phyloP scores from a whole-genome alignment of 805 yeast genomes.

The Wickerhamiella dianesei region DNA sequence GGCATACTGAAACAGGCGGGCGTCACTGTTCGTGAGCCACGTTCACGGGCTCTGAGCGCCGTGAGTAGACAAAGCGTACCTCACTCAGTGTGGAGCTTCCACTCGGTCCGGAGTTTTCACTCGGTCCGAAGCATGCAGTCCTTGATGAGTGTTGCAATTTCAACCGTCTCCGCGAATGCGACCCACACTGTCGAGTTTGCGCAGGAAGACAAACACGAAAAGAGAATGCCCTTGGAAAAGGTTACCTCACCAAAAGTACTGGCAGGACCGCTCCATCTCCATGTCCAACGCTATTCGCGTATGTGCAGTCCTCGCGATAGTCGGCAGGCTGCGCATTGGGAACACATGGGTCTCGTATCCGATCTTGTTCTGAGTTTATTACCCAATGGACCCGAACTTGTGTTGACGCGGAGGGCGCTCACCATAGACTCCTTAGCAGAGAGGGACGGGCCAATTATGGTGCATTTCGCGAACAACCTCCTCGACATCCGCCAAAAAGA shows the following conservation, averaged over 20 bases:
- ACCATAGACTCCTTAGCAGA: slow-evolving; percentile 5
- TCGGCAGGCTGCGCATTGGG: slow-evolving; percentile 5
- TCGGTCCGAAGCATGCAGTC: too few relatives aligned
- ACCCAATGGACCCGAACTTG: slow-evolving; percentile 5
- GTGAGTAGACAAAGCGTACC: too few relatives aligned
- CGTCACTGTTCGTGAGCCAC: too few relatives aligned
- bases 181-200: not conserved
- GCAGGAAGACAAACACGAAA: not conserved
- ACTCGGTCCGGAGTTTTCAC: too few relatives aligned
- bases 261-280: not conserved
- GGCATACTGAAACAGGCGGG: not conserved
- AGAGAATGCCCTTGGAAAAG: not conserved
- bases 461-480: not conserved
- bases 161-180: not conserved
- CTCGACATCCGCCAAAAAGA: slow-evolving; percentile 3
- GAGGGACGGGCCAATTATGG: slow-evolving; percentile 1
- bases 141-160: not conserved
- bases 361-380: slow-evolving; percentile 8
- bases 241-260: not conserved
- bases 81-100: too few relatives aligned
- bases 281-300: slow-evolving; percentile 6
- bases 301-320: not conserved
- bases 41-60: too few relatives aligned
- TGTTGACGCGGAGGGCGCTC: slow-evolving; percentile 3
- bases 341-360: slow-evolving; percentile 10